Evolutionary conservation across 2,329 filamentous ascomycete genomes (phyloP).

Genomic region (Dothistroma pini): DNA sequence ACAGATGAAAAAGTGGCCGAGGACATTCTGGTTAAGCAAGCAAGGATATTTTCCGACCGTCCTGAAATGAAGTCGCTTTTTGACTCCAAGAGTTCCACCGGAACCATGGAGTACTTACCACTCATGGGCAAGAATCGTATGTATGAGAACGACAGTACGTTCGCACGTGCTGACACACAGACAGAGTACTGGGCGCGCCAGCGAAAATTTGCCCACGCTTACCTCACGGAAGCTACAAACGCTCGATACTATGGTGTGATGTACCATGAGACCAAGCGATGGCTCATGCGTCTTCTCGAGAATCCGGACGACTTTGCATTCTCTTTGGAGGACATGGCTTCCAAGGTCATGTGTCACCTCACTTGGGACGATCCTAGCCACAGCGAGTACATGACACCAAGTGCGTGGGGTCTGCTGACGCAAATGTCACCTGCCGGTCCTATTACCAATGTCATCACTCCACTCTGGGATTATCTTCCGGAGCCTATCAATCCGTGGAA

Average conservation of each 20-base stretch:
- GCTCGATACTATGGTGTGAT: slow-evolving; percentile 47
- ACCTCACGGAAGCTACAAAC: slow-evolving; percentile 47
- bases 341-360: slow-evolving; percentile 55
- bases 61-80: slow-evolving; percentile 50
- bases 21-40: slow-evolving; percentile 51
- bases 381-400: slow-evolving; percentile 49
- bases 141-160: slow-evolving; percentile 21
- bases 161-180: slow-evolving; percentile 2
- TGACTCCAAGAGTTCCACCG: slow-evolving; percentile 53
- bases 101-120: slow-evolving; percentile 55
- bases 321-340: slow-evolving; percentile 55
- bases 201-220: slow-evolving; percentile 51
- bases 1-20: slow-evolving; percentile 52
- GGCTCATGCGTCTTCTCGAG: slow-evolving; percentile 48
- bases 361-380: slow-evolving; percentile 52
- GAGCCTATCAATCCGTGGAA: slow-evolving; percentile 53
- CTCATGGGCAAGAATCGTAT: slow-evolving; percentile 55
- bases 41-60: slow-evolving; percentile 52
- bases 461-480: slow-evolving; percentile 51
- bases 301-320: slow-evolving; percentile 51
- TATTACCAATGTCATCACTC: slow-evolving; percentile 55
- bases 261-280: slow-evolving; percentile 54
- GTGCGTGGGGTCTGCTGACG: slow-evolving; percentile 54
- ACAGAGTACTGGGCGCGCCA: slow-evolving; percentile 55
- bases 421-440: slow-evolving; percentile 58